A percentile compares a stretch with the other conserved stretches of the same genome.
phyloP scores from a whole-genome alignment of 73 alveolate genomes.

The Paramecium tetraurelia region DNA sequence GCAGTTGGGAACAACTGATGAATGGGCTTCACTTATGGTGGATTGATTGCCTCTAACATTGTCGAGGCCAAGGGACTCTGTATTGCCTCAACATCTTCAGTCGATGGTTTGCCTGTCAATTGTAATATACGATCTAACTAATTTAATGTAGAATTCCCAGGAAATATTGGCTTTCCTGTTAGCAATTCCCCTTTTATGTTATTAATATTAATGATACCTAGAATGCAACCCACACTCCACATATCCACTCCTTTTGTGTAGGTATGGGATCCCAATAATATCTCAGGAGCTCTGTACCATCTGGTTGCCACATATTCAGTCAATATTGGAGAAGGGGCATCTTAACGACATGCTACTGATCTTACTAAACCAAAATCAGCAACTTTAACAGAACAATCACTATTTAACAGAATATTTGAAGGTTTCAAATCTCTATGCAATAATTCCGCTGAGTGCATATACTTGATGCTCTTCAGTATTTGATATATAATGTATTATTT shows the following conservation, averaged over 20 bases:
- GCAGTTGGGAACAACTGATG: constrained; percentile 77
- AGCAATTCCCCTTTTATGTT: constrained; percentile 71
- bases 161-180: constrained; percentile 84
- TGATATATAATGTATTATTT: constrained; percentile 71
- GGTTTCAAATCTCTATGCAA: constrained; percentile 92
- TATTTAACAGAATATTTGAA: constrained; percentile 77
- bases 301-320: constrained; percentile 93
- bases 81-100: constrained; percentile 82
- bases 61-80: constrained; percentile 75
- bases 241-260: constrained; percentile 90
- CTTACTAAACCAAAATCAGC: constrained; percentile 94
- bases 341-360: constrained; percentile 69
- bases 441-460: constrained; percentile 80
- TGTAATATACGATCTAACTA: constrained; percentile 77
- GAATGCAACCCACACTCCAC: constrained; percentile 94
- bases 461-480: constrained; percentile 75
- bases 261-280: constrained; percentile 81
- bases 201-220: constrained; percentile 18
- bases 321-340: constrained; percentile 77
- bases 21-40: constrained; percentile 69
- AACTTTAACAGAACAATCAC: constrained; percentile 87
- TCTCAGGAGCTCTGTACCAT: constrained; percentile 96
- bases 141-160: constrained; percentile 88
- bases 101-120: constrained; percentile 83
- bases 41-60: constrained; percentile 80